Base-by-base conservation (phyloP, 192 early-diverging fungal species). In the Backusella luteola region DNA sequence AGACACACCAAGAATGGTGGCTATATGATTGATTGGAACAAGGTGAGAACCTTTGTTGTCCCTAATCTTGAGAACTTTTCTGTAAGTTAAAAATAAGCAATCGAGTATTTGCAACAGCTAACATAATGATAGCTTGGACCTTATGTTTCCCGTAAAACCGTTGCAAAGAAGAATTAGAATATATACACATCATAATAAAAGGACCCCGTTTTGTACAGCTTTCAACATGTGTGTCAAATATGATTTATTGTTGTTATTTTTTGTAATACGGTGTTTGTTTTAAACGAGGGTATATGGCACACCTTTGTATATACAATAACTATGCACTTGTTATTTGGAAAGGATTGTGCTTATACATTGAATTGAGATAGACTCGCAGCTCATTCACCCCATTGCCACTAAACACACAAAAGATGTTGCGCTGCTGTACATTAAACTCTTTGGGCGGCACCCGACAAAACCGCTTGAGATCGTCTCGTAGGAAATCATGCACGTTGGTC, bases 11-110 rank as follows among this genome's bases (percentile, higher is more conserved):
- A 85, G 77, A 80, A 81, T 23, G 90, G 90, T 75, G 87, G 90
- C 32, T 91, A 91, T 76, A 67, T 80, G 38, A 79, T 91, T 59
- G 89, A 91, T 59, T 87, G 83, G 82, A 78, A 81, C 38, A 89
- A 86, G 66, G 90, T 91, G 39, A 85, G 90, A 71, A 84, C 86
- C 2, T 91, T 88, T 74, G 84, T 87, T 44, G 90, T 91, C 1
- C 90, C 90, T 36, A 87, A 91, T 44, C 63, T 91, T 74, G 77
- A 82, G n/a, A 83, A 81, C 49, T 91, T 87, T 72, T 78, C 32
- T 66, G 35, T 59, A 73, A 35, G 35, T 59, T 4, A 26, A 42
- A 4, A 6, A 29, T 44, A 15, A 21, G 6, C 0, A 53, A 63
- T 17, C 0, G 3, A 6, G 39, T n/a, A 9, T 23, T 32, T 32